Percentiles rank a stretch among this genome's conserved stretches.
phyloP scores from a whole-genome alignment of 352 stramenopile genomes.

The Phytopythium boreale region DNA sequence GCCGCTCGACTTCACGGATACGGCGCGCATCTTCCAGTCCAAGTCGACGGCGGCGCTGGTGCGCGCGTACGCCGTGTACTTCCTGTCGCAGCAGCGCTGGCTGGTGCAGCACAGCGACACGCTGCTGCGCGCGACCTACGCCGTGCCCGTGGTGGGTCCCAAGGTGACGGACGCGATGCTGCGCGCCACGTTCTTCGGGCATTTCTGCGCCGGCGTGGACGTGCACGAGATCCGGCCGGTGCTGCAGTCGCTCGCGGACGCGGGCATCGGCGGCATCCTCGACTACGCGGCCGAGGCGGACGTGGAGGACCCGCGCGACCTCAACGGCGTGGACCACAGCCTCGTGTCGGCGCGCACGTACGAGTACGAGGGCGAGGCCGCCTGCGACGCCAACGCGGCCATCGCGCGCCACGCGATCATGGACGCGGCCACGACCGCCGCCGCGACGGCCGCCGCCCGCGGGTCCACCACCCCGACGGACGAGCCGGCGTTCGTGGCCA shows the following conservation, averaged over 20 bases:
- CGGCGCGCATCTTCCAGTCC: constrained; percentile 77
- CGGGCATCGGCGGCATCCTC: constrained; percentile 93
- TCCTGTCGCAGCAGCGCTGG: constrained; percentile 77
- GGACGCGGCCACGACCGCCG: constrained; percentile 44
- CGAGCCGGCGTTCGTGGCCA: constrained; percentile 91
- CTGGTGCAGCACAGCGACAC: constrained; percentile 88
- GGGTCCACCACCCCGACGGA: constrained; percentile 22
- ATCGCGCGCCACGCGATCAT: constrained; percentile 84
- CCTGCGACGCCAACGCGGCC: constrained; percentile 91
- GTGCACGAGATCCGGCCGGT: constrained; percentile 82
- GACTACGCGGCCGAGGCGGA: constrained; percentile 97
- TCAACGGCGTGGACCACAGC: constrained; percentile 80
- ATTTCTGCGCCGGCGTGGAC: constrained; percentile 96
- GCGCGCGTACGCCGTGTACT: constrained; percentile 86
- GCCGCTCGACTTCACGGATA: constrained; percentile 63
- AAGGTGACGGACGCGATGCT: constrained; percentile 89
- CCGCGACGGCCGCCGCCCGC: not conserved
- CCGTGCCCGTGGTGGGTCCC: constrained; percentile 57
- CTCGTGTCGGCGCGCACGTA: constrained; percentile 92
- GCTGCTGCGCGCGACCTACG: constrained; percentile 81
- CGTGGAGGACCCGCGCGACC: constrained; percentile 71
- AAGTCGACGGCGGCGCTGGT: constrained; percentile 87
- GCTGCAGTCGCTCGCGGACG: constrained; percentile 67
- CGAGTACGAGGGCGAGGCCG: constrained; percentile 92
- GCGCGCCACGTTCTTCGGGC: constrained; percentile 94